Conservation (phyloP, 495 filamentous ascomycete genomes). For the Aspergillus conjunctus region DNA sequence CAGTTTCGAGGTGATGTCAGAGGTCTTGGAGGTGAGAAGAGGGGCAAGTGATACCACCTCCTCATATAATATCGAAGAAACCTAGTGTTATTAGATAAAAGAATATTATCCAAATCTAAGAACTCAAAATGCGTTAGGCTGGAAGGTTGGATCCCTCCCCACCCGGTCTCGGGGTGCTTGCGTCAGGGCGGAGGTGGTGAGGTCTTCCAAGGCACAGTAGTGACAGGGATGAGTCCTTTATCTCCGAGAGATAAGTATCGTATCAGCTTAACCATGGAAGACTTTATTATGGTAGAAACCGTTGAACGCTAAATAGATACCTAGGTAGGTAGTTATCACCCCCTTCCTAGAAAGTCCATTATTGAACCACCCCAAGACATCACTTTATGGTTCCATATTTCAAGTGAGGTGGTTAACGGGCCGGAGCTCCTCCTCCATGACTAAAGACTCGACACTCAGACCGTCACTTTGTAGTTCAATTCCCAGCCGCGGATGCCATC, state of each 20-base stretch:
- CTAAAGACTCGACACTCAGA: slow-evolving; percentile 3
- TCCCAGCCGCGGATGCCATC: neutral
- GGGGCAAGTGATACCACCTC: too few species aligned
- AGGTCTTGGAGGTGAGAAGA: neutral
- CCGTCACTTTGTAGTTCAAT: neutral
- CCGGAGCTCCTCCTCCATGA: neutral
- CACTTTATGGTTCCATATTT: too few species aligned
- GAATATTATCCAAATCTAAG: too few species aligned
- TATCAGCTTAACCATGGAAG: too few species aligned
- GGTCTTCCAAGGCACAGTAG: neutral
- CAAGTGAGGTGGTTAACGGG: too few species aligned
- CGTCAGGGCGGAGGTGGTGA: slow-evolving; percentile 14
- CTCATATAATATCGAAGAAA: too few species aligned
- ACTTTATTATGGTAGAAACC: too few species aligned
- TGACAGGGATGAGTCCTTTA: neutral
- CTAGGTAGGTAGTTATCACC: too few species aligned
- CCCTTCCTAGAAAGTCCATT: too few species aligned
- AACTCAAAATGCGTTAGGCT: neutral
- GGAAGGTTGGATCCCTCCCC: slow-evolving; percentile 1
- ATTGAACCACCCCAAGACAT: too few species aligned
- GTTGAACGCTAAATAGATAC: too few species aligned
- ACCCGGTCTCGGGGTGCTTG: slow-evolving; percentile 8
- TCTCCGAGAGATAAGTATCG: neutral
- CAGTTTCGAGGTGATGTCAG: neutral
- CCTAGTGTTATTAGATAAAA: too few species aligned